Percentiles rank a stretch among this genome's conserved stretches.
These are phyloP conservation scores for Globisporangium uncinulatum DNA, from an alignment of 352 stramenopile genomes.

Conservation along the genomic window DNA sequence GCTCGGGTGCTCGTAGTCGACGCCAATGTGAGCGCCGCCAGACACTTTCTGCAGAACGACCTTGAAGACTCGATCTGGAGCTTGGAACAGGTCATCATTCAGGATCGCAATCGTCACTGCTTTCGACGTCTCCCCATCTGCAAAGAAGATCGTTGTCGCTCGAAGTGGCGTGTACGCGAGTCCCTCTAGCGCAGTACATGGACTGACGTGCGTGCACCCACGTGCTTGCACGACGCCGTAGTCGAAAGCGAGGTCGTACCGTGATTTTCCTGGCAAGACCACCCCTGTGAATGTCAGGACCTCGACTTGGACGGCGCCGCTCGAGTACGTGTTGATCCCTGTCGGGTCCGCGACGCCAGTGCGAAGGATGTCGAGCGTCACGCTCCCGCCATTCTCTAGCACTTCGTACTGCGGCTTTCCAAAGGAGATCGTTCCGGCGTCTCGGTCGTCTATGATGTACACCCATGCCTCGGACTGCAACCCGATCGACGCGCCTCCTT, in stretches of 20 bases:
- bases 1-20: slow-evolving; percentile 53
- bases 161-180: slow-evolving; percentile 45
- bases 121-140: slow-evolving; percentile 35
- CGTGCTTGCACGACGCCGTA: slow-evolving; percentile 40
- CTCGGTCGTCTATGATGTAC: slow-evolving; percentile 71
- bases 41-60: slow-evolving; percentile 37
- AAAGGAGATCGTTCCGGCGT: slow-evolving; percentile 68
- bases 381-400: slow-evolving; percentile 35
- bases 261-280: slow-evolving; percentile 38
- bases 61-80: slow-evolving; percentile 62
- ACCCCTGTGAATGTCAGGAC: slow-evolving; percentile 50
- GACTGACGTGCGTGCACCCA: slow-evolving; percentile 59
- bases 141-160: slow-evolving; percentile 43
- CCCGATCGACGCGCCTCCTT: slow-evolving; percentile 50
- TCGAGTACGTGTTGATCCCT: slow-evolving; percentile 57
- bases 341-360: slow-evolving; percentile 36
- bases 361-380: slow-evolving; percentile 44
- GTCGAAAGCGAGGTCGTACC: slow-evolving; percentile 49
- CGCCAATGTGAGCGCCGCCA: slow-evolving; percentile 47
- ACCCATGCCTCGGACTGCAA: slow-evolving; percentile 42
- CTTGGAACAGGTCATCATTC: slow-evolving; percentile 56
- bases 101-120: slow-evolving; percentile 45
- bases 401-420: slow-evolving; percentile 48
- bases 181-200: slow-evolving; percentile 39
- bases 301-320: slow-evolving; percentile 44